Base-by-base conservation (phyloP, 78 protist species). In the Dictyostelium intermedium region DNA sequence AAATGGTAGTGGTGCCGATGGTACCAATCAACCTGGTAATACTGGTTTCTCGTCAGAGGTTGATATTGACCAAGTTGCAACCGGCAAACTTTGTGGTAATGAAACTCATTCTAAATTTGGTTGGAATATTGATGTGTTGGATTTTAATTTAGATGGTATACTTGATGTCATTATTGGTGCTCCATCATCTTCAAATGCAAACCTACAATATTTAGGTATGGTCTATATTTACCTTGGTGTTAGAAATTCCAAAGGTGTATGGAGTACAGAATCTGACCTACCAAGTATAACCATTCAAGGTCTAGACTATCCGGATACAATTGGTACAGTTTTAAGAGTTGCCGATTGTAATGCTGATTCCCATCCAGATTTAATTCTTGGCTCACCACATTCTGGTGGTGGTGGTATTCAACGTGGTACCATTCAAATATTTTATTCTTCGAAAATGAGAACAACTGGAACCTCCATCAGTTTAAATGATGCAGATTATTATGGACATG, bases 61-160 rank as follows among this genome's bases (percentile, higher is more conserved):
- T 45, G 82, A 84, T 16, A 87, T 87, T 23, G 47, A 39, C 32
- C 43, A 87, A 18, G 20, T 87, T 20, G 82, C 84, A 70, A 79
- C 14, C 23, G 80, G 80, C 11, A 78, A 79, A 27, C 34, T 87
- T 16, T 87, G 93, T 43, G 80, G 80, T 5, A 61, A 10, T 66
- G 93, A 87, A 76, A 79, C 83, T 6, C 93, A 87, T 32, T 18
- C 85, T 0, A 81, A 69, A 25, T 87, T 87, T 53, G 93, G 93
- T 0, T 78, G 85, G 84, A 18, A 50, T 13, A 27, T 76, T 63
- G 93, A 56, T 8, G 39, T 63, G 30, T 18, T 87, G 2, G 93
- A 87, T 39, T 87, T 87, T 18, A 87, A 87, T 32, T 30, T 78
- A 8, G 93, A 87, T 63, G 93, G 93, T 41, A 27, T 87, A 11